Conservation (phyloP, 2,329 filamentous ascomycete species). For the Ramularia collo-cygni region DNA sequence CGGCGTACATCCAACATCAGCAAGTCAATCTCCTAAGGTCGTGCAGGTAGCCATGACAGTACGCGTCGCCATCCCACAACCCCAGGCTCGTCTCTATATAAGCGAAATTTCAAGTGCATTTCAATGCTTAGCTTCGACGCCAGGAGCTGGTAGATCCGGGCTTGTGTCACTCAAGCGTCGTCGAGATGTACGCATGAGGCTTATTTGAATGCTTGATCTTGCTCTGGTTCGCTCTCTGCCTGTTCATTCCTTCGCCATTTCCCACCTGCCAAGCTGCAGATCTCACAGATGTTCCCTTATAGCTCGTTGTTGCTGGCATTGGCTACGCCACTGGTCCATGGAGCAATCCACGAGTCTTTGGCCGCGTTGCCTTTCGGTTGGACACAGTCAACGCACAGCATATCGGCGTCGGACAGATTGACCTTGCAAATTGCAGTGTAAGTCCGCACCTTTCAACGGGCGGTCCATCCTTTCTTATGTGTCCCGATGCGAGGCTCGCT, state of each 20-base stretch:
- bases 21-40: too few relatives aligned
- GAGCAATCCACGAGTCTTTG: slow-evolving; percentile 12
- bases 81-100: too few relatives aligned
- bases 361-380: slow-evolving; percentile 10
- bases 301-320: neutral
- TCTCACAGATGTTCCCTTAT: neutral
- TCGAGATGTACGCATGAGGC: too few relatives aligned
- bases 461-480: too few relatives aligned
- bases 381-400: slow-evolving; percentile 2
- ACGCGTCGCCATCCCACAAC: too few relatives aligned
- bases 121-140: slow-evolving; percentile 16
- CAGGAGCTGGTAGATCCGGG: slow-evolving; percentile 16
- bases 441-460: neutral
- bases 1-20: too few relatives aligned
- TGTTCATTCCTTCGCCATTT: neutral
- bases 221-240: neutral
- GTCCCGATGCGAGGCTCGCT: too few relatives aligned
- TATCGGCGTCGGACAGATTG: slow-evolving; percentile 2
- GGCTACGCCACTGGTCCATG: slow-evolving; percentile 2
- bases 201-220: neutral
- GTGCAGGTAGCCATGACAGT: too few relatives aligned
- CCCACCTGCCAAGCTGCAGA: neutral
- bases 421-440: slow-evolving; percentile 11
- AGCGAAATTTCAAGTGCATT: too few relatives aligned
- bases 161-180: neutral